Evolutionary conservation across 2,329 filamentous ascomycete species (phyloP).

Genomic region (Alternaria viburni): DNA sequence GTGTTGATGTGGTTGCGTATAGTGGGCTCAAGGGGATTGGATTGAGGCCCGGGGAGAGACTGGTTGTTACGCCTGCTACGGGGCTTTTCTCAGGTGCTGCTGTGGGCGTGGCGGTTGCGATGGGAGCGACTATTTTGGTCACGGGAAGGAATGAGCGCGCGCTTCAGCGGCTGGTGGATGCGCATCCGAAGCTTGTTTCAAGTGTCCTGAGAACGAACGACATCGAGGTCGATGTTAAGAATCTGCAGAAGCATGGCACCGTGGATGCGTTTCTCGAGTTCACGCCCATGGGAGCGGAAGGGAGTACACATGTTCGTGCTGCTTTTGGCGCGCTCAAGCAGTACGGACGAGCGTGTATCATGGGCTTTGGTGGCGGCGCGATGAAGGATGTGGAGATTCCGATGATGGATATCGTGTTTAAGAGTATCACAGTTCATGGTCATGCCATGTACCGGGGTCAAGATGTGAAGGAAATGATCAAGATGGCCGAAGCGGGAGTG

Average conservation of each 20-base stretch:
- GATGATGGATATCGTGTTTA: conserved; percentile 39
- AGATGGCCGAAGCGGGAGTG: conserved; percentile 51
- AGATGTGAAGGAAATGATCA: conserved; percentile 49
- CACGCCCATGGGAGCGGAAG: conserved; percentile 39
- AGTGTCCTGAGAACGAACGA: not conserved
- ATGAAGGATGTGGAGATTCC: conserved; percentile 1
- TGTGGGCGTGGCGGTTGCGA: not conserved
- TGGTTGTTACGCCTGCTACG: conserved; percentile 8
- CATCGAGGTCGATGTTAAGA: not conserved
- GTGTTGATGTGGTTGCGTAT: not conserved
- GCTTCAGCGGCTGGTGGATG: not conserved
- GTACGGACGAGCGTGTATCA: conserved; percentile 8
- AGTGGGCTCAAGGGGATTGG: conserved; percentile 2
- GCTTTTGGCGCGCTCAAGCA: conserved; percentile 31
- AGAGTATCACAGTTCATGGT: conserved; percentile 28
- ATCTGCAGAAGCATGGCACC: not conserved
- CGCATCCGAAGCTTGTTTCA: not conserved
- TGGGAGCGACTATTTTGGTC: not conserved
- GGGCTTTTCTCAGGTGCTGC: not conserved
- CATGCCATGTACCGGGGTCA: conserved; percentile 53
- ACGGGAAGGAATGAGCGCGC: not conserved
- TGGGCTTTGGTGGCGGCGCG: conserved; percentile 9
- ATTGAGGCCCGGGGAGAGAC: not conserved
- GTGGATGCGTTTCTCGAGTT: not conserved
- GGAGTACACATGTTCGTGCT: conserved; percentile 50